These are phyloP conservation scores for Didymella glomerata DNA, from an alignment of 2,329 filamentous ascomycete species.

Conservation along the genomic window DNA sequence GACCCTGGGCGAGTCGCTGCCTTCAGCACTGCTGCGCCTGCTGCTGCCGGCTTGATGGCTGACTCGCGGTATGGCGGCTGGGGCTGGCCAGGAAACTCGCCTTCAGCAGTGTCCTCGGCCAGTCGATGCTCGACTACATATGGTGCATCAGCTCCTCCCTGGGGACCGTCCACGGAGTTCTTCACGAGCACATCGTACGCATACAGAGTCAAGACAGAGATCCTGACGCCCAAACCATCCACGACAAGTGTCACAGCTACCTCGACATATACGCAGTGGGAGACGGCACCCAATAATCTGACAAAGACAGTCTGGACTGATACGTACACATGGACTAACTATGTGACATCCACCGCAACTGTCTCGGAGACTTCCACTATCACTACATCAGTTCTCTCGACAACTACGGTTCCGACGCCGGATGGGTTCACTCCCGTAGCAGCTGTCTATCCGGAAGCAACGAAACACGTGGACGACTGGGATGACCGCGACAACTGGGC, in stretches of 20 bases:
- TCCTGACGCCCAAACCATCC: constrained; percentile 19
- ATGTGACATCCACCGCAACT: constrained; percentile 8
- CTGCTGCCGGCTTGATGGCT: constrained; percentile 1
- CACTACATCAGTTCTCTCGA: constrained; percentile 12
- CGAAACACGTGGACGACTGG: constrained; percentile 16
- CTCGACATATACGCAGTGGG: constrained; percentile 14
- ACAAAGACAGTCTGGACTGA: constrained; percentile 19
- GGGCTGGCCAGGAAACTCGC: constrained; percentile 1
- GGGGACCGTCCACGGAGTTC: constrained; percentile 15
- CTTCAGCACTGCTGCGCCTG: constrained; percentile 1
- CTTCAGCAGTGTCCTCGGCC: constrained; percentile 12
- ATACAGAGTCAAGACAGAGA: constrained; percentile 15
- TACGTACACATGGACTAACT: constrained; percentile 22
- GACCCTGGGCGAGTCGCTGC: neutral
- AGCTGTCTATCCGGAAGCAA: constrained; percentile 14
- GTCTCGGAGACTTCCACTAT: constrained; percentile 10
- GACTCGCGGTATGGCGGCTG: constrained; percentile 2
- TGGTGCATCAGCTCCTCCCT: constrained; percentile 12
- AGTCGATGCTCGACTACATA: constrained; percentile 16
- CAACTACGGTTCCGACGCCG: constrained; percentile 6
- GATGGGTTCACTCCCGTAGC: constrained; percentile 15
- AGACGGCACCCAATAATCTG: constrained; percentile 17
- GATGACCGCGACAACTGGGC: constrained; percentile 15
- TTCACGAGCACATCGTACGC: constrained; percentile 20
- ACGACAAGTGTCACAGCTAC: constrained; percentile 17